Evolutionary conservation across 2,329 filamentous ascomycete species (phyloP).

Genomic region (Lachnellula occidentalis): DNA sequence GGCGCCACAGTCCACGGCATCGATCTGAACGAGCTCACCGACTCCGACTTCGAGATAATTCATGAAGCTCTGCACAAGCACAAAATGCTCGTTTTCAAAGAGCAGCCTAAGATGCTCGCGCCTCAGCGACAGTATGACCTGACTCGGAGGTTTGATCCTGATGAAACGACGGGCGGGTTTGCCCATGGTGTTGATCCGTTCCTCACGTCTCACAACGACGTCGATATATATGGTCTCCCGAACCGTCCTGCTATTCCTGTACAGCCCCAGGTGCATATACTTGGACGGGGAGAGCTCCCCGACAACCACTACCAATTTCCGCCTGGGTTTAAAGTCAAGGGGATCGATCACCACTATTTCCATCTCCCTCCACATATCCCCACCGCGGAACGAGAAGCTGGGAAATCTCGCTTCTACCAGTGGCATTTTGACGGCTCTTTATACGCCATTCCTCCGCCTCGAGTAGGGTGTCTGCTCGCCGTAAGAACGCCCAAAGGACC

Average conservation of each 20-base stretch:
- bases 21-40: constrained; percentile 33
- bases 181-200: constrained; percentile 35
- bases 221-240: constrained; percentile 34
- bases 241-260: constrained; percentile 30
- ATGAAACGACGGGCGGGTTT: constrained; percentile 33
- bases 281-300: constrained; percentile 33
- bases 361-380: constrained; percentile 36
- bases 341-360: constrained; percentile 34
- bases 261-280: constrained; percentile 35
- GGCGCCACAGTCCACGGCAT: constrained; percentile 34
- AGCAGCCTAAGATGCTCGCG: constrained; percentile 32
- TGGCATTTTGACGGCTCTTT: constrained; percentile 35
- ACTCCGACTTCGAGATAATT: constrained; percentile 32
- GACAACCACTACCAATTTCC: constrained; percentile 34
- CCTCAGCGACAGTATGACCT: constrained; percentile 34
- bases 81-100: constrained; percentile 36
- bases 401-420: constrained; percentile 33
- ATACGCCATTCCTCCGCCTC: constrained; percentile 33
- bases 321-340: constrained; percentile 35
- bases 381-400: constrained; percentile 30
- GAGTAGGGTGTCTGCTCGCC: constrained; percentile 34
- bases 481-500: constrained; percentile 32
- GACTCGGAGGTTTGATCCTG: constrained; percentile 32
- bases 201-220: constrained; percentile 30
- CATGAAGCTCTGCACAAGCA: constrained; percentile 32